phyloP scores from a whole-genome alignment of 1,139 yeast species.

The Debaryomyces psychrophilus region DNA sequence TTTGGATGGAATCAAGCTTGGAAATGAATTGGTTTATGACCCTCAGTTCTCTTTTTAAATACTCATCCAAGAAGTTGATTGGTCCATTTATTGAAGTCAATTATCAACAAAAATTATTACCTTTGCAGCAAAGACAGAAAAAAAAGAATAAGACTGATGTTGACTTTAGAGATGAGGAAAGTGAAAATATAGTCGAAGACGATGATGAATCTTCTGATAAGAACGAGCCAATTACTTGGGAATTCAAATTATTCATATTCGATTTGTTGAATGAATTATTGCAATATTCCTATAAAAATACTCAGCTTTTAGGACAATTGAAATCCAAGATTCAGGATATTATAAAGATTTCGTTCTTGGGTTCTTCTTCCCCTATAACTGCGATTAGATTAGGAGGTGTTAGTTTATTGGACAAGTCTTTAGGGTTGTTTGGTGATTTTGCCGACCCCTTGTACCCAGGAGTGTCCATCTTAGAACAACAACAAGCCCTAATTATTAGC shows the following conservation, averaged over 20 bases:
- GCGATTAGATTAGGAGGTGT: slow-evolving; percentile 69
- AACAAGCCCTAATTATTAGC: slow-evolving; percentile 91
- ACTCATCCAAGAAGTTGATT: slow-evolving; percentile 42
- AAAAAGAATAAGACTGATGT: slow-evolving; percentile 36
- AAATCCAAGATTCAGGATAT: slow-evolving; percentile 65
- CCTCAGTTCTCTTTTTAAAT: slow-evolving; percentile 40
- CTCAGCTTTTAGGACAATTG: slow-evolving; percentile 44
- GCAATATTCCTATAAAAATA: slow-evolving; percentile 41
- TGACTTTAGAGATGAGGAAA: slow-evolving; percentile 50
- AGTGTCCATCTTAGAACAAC: slow-evolving; percentile 79
- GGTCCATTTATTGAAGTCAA: slow-evolving; percentile 43
- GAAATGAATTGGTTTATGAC: slow-evolving; percentile 47
- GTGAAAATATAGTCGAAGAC: slow-evolving; percentile 46
- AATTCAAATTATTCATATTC: slow-evolving; percentile 64
- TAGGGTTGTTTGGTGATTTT: slow-evolving; percentile 55
- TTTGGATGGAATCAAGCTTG: slow-evolving; percentile 46
- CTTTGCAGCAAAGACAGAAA: slow-evolving; percentile 48
- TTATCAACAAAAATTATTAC: slow-evolving; percentile 46
- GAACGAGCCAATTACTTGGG: slow-evolving; percentile 72
- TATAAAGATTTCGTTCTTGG: slow-evolving; percentile 79
- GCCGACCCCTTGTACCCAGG: slow-evolving; percentile 77
- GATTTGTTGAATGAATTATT: slow-evolving; percentile 59
- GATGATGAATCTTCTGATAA: slow-evolving; percentile 35
- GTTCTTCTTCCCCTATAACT: slow-evolving; percentile 73
- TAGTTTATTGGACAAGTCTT: slow-evolving; percentile 51